A percentile compares a stretch with the other conserved stretches of the same genome.
phyloP scores from a whole-genome alignment of 1,284 basidiomycete genomes.

The Cryptococcus sp. region DNA sequence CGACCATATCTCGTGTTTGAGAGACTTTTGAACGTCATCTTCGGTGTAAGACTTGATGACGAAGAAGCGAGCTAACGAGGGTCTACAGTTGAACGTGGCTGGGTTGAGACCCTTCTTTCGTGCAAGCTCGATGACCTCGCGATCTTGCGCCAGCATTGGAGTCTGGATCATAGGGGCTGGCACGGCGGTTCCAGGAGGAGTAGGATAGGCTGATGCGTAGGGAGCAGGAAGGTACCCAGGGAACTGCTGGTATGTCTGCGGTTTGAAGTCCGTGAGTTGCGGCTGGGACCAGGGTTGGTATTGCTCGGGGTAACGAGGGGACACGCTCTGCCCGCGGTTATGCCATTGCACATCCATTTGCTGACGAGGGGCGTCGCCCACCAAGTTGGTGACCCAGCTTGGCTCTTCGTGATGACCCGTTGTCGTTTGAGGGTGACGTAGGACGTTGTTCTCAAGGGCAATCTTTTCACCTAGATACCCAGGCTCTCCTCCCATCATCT shows the following conservation, averaged over 20 bases:
- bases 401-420: conserved; percentile 35
- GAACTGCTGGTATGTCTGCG: conserved; percentile 1
- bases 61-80: conserved; percentile 79
- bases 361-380: conserved; percentile 35
- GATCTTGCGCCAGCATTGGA: conserved; percentile 27
- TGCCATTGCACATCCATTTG: conserved; percentile 19
- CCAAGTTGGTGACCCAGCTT: conserved; percentile 48
- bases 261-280: conserved; percentile 2
- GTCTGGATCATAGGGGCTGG: not conserved
- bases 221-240: conserved; percentile 19
- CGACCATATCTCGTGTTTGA: conserved; percentile 97
- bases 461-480: conserved; percentile 6
- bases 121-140: conserved; percentile 83
- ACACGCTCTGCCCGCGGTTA: conserved; percentile 5
- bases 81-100: conserved; percentile 75
- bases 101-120: conserved; percentile 90
- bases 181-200: conserved; percentile 32
- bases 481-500: conserved; percentile 21
- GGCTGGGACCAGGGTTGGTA: conserved; percentile 3
- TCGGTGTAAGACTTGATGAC: conserved; percentile 97
- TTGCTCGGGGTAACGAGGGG: conserved; percentile 7
- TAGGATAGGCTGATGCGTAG: conserved; percentile 23
- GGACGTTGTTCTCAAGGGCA: conserved; percentile 13
- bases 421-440: conserved; percentile 16
- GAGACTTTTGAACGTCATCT: conserved; percentile 93